A percentile compares a stretch with the other conserved stretches of the same genome.
These are phyloP conservation scores for Yamadazyma sp. DNA, from an alignment of 805 yeast genomes.

Conservation along the genomic window DNA sequence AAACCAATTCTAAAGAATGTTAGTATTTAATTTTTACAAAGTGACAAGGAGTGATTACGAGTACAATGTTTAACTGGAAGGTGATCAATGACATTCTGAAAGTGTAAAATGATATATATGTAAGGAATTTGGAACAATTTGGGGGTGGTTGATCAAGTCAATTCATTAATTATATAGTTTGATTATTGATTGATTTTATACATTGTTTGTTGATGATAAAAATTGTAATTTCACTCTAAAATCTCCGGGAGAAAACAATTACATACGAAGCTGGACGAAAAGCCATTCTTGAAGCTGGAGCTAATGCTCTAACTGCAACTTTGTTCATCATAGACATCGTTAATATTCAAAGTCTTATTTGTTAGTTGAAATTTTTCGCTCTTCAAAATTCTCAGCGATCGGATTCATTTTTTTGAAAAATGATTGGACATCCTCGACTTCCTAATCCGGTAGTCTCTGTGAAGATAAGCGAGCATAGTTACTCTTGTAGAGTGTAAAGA, in stretches of 20 bases:
- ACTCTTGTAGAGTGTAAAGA: not conserved
- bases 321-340: constrained; percentile 41
- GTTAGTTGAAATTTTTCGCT: no score
- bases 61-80: no score
- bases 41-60: no score
- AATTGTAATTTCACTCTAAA: no score
- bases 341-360: constrained; percentile 8
- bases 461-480: constrained; percentile 1
- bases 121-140: no score
- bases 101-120: no score
- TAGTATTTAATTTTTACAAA: constrained; percentile 21
- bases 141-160: no score
- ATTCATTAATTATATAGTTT: no score
- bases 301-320: constrained; percentile 41
- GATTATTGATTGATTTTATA: no score
- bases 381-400: constrained; percentile 20
- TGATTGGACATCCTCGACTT: constrained; percentile 34
- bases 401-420: constrained; percentile 17
- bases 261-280: constrained; percentile 45
- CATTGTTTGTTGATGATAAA: no score
- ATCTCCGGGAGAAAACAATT: no score
- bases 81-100: no score
- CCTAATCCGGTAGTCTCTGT: constrained; percentile 20
- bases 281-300: constrained; percentile 39
- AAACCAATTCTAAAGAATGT: constrained; percentile 54